Base-by-base conservation (phyloP, 192 early-diverging fungal genomes). In the Dissophora globulifera region DNA sequence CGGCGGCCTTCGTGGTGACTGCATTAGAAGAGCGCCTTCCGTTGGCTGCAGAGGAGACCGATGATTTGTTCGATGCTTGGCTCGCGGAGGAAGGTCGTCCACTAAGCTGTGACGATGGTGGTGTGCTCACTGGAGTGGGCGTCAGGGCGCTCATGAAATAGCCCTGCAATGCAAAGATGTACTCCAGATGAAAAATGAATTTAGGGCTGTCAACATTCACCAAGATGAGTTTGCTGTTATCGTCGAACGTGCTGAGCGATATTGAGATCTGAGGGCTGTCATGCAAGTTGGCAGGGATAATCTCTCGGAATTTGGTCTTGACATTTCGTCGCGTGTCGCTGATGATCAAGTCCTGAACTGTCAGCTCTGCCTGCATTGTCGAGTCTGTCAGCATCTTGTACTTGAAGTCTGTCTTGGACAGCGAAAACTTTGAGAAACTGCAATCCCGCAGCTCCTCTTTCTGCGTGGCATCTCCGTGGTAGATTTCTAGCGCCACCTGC, bases 111-210 rank as follows among this genome's bases (percentile, higher is more conserved):
- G 66, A 40, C 17, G 35, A 20, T 8, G 66, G 33, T 13, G 35
- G 20, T 30, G 53, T 41, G 12, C 54, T 29, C 22, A 49, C 62
- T 31, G 78, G 0, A 12, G 29, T 29, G 1, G 66, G 25, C 4
- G 62, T 79, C 51, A 91, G 84, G 17, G 86, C 86, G 29, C 84
- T 89, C 78, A 84, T 89, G 48, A 94, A 91, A 78, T 92, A 99
- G 48, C 87, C 84, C 35, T 85, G 69, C 26, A 97, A 76, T 12
- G 88, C 82, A 58, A 96, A 94, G 19, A 93, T 70, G 60, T 96
- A 93, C 78, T 99, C 95, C 22, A 96, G 82, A 22, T 92, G 90
- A 35, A 99, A 82, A 55, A 96, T 87, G 5, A 97, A 67, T 42
- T 91, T 91, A 9, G 95, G 93, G 32, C 88, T 89, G 62, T 94